Base-by-base conservation (phyloP, 2,329 filamentous ascomycete species). In the Thermothelomyces thermophilus region DNA sequence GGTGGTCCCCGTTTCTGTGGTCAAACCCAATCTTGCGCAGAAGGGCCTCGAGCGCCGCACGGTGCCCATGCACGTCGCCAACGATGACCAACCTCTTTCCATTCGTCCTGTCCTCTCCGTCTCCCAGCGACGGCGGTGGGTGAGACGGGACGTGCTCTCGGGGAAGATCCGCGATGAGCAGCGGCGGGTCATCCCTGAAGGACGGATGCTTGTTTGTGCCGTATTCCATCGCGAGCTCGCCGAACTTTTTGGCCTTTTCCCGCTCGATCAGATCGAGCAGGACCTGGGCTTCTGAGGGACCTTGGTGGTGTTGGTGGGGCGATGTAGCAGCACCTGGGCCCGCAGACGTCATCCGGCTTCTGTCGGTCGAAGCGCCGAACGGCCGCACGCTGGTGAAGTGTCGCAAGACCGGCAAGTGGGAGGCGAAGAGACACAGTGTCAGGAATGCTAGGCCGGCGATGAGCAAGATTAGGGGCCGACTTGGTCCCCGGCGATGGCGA, bases 61-160 rank as follows among this genome's bases (percentile, higher is more conserved):
- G 80, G 72, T 93, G 93, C 42, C 93, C 93, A 70, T 97, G 91
- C 13, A 97, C 88, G 69, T 98, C 93, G 48, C 93, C 91, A 30
- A 97, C 74, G 53, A 97, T 74, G 30, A 97, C 73, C 20, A 98
- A 71, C 16, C 90, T 74, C 47, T 77, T 80, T 19, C 70, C 60
- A 17, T 64, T 50, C 22, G 60, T 44, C 26, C 17, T 50, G 6
- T 45, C 28, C 35, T n/a, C 39, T 11, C 6, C 44, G 17, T 20
- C 68, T 70, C 3, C 66, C 63, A 16, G 69, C 52, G 40, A 63
- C 47, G 34, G 62, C 45, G 46, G 50, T 40, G 22, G 46, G 41
- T 33, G 46, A 52, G 17, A 14, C n/a, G 64, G 60, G 9, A 64
- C 45, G 39, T 63, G 52, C 37, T 64, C 54, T 2, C 60, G 50